Base-by-base conservation (phyloP, 2,329 filamentous ascomycete species). In the Taxawa tesnikishii region DNA sequence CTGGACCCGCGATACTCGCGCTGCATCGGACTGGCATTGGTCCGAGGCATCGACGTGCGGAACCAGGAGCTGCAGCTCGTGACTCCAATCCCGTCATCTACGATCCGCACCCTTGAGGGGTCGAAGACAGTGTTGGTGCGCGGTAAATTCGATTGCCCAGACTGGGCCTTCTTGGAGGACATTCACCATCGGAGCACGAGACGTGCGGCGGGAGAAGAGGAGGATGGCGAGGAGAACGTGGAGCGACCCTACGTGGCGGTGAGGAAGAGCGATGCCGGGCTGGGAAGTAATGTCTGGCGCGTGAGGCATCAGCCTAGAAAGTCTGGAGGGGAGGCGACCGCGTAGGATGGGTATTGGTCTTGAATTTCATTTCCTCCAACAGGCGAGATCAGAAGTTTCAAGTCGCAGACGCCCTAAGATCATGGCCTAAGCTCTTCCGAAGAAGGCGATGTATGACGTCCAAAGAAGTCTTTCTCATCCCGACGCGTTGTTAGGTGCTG, bases 91-190 rank as follows among this genome's bases (percentile, higher is more conserved):
- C 41, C 51, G 5, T 45, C 53, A 16, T 49, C 19, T 5, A 38
- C 50, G 8, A 42, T 51, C 11, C 41, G 38, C 4, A 26, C 15
- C 3, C 31, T 50, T 29, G 29, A 53, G 16, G 66, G 65, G 0
- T 58, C 62, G 18, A 56, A 63, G 11, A 56, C 82, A 11, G 68
- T 82, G 3, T 60, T 84, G 3, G 67, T 83, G 1, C 68, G 75
- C 33, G 79, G 79, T 3, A 76, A 70, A 42, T 72, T 81, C 34
- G 79, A 83, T 44, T 58, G 70, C 2, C 76, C 79, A 0, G 73
- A 65, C 3, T 83, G 78, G 77, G 74, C 75, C 2, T 81, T 79
- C 39, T 70, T 71, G 0, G 78, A 83, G 47, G 70, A 77, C 21
- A 42, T 75, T 11, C 67, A 73, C 40, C 43, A 52, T 18, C 50